Evolutionary conservation across 139 green algal species (phyloP), one percentile per base, ranked within the genome.

Genomic region (Chara braunii): DNA sequence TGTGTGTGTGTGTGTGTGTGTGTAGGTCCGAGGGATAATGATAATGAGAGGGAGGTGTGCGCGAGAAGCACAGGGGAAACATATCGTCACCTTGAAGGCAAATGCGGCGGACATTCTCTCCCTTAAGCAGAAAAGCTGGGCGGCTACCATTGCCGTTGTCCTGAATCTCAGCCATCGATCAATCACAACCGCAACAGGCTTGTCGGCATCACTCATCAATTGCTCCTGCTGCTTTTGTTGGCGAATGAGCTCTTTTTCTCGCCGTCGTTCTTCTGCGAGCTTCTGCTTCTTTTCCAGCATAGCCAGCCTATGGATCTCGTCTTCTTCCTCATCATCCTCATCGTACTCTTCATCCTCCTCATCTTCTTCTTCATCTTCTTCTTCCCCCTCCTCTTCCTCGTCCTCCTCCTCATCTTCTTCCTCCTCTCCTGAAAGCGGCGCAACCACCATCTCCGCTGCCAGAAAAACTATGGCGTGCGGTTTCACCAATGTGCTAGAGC

Each of bases 121-220:
- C 6, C 65, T 34, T 18, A 74, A 30, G 35, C 55, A 70, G 36
- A 60, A 70, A 14, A 74, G 55, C 54, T 74, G 65, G 7, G 65
- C 65, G 24, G 65, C 65, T 28, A 62, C 59, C 29, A 74, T 54
- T 33, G 65, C 65, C 32, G 58, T 70, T 14, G 18, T 11, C n/a
- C 34, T 31, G 57, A 70, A 74, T 50, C 58, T 30, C 53, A 74
- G 58, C 65, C 65, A 74, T 40, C 65, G 58, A 32, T 74, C 65
- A 7, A 74, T 31, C 18, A 74, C 65, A 1, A 74, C 9, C 34
- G 23, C 65, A 6, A 74, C 31, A 48, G 37, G 24, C 34, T 35
- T 73, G 37, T 43, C 18, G 8, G 65, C 55, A 36, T 74, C 56
- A 30, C 53, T 60, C 56, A 74, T 71, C 9, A 74, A 18, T 18